Percentiles rank a stretch among this genome's conserved stretches.
These are phyloP conservation scores for Geranium incanum DNA, from an alignment of 441 rosid genomes.

Conservation along the genomic window DNA sequence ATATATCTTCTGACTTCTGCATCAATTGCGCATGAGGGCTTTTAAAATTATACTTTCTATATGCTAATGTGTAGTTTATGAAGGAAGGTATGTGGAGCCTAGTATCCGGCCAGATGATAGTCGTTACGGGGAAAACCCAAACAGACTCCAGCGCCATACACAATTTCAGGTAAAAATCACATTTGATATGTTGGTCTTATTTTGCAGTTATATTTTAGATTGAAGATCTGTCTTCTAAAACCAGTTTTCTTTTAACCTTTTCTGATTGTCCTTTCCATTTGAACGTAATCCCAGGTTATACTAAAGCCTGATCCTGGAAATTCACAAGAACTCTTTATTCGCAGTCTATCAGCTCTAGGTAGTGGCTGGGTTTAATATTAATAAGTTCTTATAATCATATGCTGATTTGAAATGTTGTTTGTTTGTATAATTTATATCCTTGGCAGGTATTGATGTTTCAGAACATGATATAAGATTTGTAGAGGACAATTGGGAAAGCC, in stretches of 20 bases:
- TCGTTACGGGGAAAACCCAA: conserved; percentile 96
- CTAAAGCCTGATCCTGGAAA: conserved; percentile 96
- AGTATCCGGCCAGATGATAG: conserved; percentile 96
- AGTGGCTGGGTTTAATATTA: conserved; percentile 9
- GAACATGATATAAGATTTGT: conserved; percentile 90
- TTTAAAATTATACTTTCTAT: conserved; percentile 5
- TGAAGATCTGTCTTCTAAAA: conserved; percentile 3
- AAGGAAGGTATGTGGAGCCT: conserved; percentile 71
- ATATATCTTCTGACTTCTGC: background rate
- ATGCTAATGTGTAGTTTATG: conserved; percentile 23
- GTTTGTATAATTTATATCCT: conserved; percentile 16
- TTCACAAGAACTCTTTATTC: conserved; percentile 87
- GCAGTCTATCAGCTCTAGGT: conserved; percentile 92
- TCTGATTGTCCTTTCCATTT: conserved; percentile 1
- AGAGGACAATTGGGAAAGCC: conserved; percentile 99
- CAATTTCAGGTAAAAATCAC: conserved; percentile 66
- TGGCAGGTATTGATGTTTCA: conserved; percentile 74
- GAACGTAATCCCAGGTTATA: conserved; percentile 55
- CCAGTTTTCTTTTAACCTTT: conserved; percentile 4
- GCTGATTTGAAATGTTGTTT: conserved; percentile 2
- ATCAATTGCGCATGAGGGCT: conserved; percentile 1
- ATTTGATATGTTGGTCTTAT: conserved; percentile 10
- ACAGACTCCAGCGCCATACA: conserved; percentile 93
- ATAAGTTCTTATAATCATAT: background rate
- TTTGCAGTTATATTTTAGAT: conserved; percentile 1